Base-by-base conservation (phyloP, 2,329 filamentous ascomycete genomes). In the Xylariales sp. region DNA sequence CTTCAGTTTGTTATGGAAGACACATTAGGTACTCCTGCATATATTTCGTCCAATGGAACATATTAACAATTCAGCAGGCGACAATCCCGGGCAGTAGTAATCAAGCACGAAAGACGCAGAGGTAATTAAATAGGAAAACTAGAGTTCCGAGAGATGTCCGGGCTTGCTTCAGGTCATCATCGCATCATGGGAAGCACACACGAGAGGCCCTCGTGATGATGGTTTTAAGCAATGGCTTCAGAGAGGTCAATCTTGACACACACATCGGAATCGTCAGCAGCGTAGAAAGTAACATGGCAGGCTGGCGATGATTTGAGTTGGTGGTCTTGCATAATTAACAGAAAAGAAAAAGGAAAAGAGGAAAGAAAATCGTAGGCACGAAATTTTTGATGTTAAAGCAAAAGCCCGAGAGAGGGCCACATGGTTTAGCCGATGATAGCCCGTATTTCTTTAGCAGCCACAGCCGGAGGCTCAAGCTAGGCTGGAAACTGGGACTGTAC, bases 111-210 rank as follows among this genome's bases (percentile, higher is more conserved):
- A n/a, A n/a, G n/a, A n/a, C n/a, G n/a, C n/a, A n/a, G n/a, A n/a
- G n/a, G n/a, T n/a, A n/a, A n/a, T n/a, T n/a, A n/a, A n/a, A n/a
- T n/a, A n/a, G n/a, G n/a, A n/a, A n/a, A n/a, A n/a, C n/a, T n/a
- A n/a, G n/a, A n/a, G n/a, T n/a, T n/a, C n/a, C n/a, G n/a, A n/a
- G 27, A 24, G 52, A 70, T 78, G 75, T 79, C 67, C 67, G 59
- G 46, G 67, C 69, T 77, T 78, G 74, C 69, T 68, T 78, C 71
- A 79, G 76, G 76, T 81, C 75, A 80, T 80, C 76, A 77, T 53
- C 76, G 73, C 69, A 76, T 80, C 76, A 78, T 80, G 76, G 74
- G 56, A 68, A 73, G 74, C 74, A 17, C 63, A 30, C 41, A 40
- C 54, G 61, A 71, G 73, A 73, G 76, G 75, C 76, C 74, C 76